Evolutionary conservation across 345 rosid species (phyloP), one percentile per base, ranked within the genome.

Genomic region (Salix exigua): DNA sequence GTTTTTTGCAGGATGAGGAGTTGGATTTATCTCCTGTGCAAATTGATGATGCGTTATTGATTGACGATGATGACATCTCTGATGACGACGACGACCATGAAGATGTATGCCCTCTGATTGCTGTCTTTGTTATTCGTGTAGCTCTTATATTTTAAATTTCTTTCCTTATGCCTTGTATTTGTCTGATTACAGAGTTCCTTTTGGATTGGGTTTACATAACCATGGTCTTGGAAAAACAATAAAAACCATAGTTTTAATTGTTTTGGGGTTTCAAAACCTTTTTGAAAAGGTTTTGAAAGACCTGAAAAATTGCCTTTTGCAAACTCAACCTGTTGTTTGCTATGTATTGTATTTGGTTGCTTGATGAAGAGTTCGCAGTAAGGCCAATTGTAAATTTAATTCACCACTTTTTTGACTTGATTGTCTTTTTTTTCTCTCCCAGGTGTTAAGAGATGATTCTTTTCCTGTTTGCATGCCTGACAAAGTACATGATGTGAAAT

Each of bases 21-120:
- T 73, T 91, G 82, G 98, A 94, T 73, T 83, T 94, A 75, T 87
- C 98, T 75, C 97, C 97, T 2, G 97, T 89, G 23, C 98, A 92
- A 71, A 90, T 96, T 73, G 98, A 96, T 74, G 98, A 96, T 79
- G 92, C 97, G 35, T 87, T 94, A 86, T 92, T 96, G 83, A 94
- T 96, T 78, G 99, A 96, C 87, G 99, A 94, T 85, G 99, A 93
- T 74, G 99, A 92, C 79, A 86, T 96, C 67, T 96, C 98, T 70
- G 97, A 91, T 70, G 98, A 96, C 65, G 99, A 94, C 13, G 97
- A 93, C 61, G 99, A 96, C 73, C 90, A 94, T 72, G 97, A 94
- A 76, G 99, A 92, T 82, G 99, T 92, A 90, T 84, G 97, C 87
- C 35, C 50, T 86, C 64, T 71, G 53, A 48, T 30, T n/a, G 3